These are phyloP conservation scores for Pichia thaimueangensis DNA, from an alignment of 805 yeast species.

Conservation along the genomic window DNA sequence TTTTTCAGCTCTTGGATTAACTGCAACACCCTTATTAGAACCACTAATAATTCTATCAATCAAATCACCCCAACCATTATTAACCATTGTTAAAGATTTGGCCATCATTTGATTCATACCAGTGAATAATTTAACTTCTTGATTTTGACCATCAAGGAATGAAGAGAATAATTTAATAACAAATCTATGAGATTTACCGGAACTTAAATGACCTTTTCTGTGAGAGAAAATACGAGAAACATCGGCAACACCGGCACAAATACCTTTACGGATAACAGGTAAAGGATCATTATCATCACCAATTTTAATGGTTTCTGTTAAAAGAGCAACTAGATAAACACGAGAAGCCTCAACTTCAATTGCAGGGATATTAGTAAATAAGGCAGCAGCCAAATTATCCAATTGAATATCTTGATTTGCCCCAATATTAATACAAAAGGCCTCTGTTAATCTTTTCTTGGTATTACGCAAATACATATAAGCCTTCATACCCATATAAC, in stretches of 20 bases:
- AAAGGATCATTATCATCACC: slow-evolving; percentile 2
- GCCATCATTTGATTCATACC: slow-evolving; percentile 33
- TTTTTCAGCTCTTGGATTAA: slow-evolving; percentile 73
- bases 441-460: slow-evolving; percentile 64
- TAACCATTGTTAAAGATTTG: slow-evolving; percentile 32
- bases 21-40: slow-evolving; percentile 67
- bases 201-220: slow-evolving; percentile 49
- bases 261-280: slow-evolving; percentile 57
- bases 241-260: slow-evolving; percentile 86
- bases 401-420: slow-evolving; percentile 52
- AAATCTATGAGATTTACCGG: slow-evolving; percentile 67
- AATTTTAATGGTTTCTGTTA: slow-evolving; percentile 62
- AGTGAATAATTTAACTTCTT: slow-evolving; percentile 20
- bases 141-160: slow-evolving; percentile 39
- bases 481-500: slow-evolving; percentile 66
- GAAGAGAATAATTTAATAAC: slow-evolving; percentile 68
- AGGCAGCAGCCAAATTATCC: slow-evolving; percentile 69
- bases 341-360: slow-evolving; percentile 52
- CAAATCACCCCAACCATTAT: slow-evolving; percentile 86
- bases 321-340: slow-evolving; percentile 67
- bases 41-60: slow-evolving; percentile 74
- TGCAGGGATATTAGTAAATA: slow-evolving; percentile 71
- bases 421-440: slow-evolving; percentile 62
- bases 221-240: slow-evolving; percentile 70
- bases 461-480: slow-evolving; percentile 64